A percentile compares a stretch with the other conserved stretches of the same genome.
These are phyloP conservation scores for Amanita molliuscula DNA, from an alignment of 768 basidiomycete species.

Conservation along the genomic window DNA sequence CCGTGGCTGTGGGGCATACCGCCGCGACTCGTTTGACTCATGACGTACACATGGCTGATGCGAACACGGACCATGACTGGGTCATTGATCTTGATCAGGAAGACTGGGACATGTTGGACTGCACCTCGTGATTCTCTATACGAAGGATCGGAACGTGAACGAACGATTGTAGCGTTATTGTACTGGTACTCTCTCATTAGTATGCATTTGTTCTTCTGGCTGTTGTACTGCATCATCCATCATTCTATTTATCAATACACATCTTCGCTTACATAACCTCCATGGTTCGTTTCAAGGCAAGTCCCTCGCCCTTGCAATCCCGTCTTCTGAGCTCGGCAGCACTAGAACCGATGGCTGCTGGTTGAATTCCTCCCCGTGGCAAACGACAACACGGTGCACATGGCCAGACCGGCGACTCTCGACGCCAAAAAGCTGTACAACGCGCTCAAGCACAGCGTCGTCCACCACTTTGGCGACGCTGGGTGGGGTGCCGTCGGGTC, in stretches of 20 bases:
- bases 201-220: neutral
- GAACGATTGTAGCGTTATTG: neutral
- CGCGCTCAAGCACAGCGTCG: slow-evolving; percentile 58
- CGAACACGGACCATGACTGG: neutral
- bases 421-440: slow-evolving; percentile 59
- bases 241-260: neutral
- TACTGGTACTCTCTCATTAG: neutral
- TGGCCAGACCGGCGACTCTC: slow-evolving; percentile 17
- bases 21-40: neutral
- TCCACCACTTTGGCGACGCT: slow-evolving; percentile 70
- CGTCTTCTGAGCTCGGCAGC: neutral
- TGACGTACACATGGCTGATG: slow-evolving; percentile 1
- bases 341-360: slow-evolving; percentile 80
- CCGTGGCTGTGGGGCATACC: neutral
- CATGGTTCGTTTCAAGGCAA: slow-evolving; percentile 68
- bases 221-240: neutral
- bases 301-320: slow-evolving; percentile 4
- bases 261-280: neutral
- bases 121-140: neutral
- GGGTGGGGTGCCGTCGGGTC: slow-evolving; percentile 79
- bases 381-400: slow-evolving; percentile 13
- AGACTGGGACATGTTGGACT: slow-evolving; percentile 3
- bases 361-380: slow-evolving; percentile 65
- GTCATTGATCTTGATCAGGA: neutral
- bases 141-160: neutral